Evolutionary conservation across 495 filamentous ascomycete species (phyloP), one percentile per base, ranked within the genome.

Genomic region (Aspergillus asperescens): DNA sequence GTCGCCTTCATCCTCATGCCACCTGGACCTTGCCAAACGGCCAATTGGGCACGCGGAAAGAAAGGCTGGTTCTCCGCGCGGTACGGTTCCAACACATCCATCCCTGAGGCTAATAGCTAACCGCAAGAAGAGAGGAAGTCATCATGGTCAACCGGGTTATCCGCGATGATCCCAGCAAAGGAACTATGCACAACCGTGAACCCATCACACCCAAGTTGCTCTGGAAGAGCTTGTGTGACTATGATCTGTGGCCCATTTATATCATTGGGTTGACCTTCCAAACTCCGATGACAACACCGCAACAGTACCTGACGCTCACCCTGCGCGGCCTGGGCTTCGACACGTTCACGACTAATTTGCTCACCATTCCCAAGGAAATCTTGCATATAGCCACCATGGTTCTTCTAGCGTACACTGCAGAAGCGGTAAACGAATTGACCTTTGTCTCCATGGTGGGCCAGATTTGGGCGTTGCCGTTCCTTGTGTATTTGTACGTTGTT

Each of bases 121-220:
- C 12, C 7, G 12, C 9, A 28, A 7, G n/a, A 34, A 54, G 51
- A 23, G 51, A 54, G 25, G 42, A 54, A 47, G 20, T 28, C 0
- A 85, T 85, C 52, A 61, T 84, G 4, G 81, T 83, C 31, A 85
- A 85, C 58, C 73, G 82, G 0, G 67, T 85, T 13, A 65, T 85
- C 4, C 78, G 83, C 19, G 82, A 85, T 40, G 82, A 85, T 56
- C 81, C 82, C 13, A 75, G 72, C 45, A 86, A 85, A 61, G 81
- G 79, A 53, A 59, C 42, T 48, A 83, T 81, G 79, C 76, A 83
- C 62, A 84, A 82, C 55, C 70, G 72, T 5, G 67, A 81, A 57
- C 70, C 70, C 4, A 71, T 83, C 20, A 73, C 67, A 2, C 72
- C 64, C 0, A 40, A 27, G 5, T 56, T 63, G 10, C 61, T 83